Evolutionary conservation across 2,329 filamentous ascomycete genomes (phyloP).

Genomic region (Nemania diffusa): DNA sequence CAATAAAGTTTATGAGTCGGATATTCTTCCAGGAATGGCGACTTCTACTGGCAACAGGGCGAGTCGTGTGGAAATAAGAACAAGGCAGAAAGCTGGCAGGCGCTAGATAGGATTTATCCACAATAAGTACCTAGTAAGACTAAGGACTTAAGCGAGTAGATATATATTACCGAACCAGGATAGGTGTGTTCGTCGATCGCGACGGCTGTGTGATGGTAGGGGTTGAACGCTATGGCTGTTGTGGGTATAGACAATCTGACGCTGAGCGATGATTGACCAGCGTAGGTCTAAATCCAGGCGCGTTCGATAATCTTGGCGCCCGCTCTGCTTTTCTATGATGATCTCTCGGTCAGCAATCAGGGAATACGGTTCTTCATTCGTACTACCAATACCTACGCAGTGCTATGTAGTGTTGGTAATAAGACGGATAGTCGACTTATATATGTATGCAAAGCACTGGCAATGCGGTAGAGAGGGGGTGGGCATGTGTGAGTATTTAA

Average conservation of each 20-base stretch:
- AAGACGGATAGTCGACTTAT: not conserved
- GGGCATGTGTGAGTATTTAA: not conserved
- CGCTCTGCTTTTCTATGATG: not conserved
- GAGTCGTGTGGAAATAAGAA: not conserved
- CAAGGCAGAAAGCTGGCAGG: not conserved
- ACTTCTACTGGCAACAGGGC: not conserved
- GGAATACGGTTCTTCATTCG: not conserved
- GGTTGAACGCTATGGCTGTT: not conserved
- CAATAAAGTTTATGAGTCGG: not conserved
- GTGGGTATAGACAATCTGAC: slow-evolving; percentile 2
- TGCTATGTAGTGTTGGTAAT: not conserved
- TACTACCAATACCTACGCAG: not conserved
- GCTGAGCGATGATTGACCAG: slow-evolving; percentile 10
- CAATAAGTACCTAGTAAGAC: slow-evolving; percentile 1
- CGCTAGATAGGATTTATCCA: not conserved
- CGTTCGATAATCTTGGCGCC: not conserved
- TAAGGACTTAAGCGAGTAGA: not conserved
- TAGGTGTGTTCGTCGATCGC: not conserved
- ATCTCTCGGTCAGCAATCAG: slow-evolving; percentile 10
- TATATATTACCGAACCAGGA: not conserved
- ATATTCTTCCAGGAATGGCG: not conserved
- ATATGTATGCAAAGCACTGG: not conserved
- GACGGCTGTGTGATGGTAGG: not conserved
- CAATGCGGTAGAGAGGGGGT: not conserved
- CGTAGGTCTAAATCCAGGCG: not conserved